Base-by-base conservation (phyloP, 352 stramenopile species). In the Pythium vanterpoolii region DNA sequence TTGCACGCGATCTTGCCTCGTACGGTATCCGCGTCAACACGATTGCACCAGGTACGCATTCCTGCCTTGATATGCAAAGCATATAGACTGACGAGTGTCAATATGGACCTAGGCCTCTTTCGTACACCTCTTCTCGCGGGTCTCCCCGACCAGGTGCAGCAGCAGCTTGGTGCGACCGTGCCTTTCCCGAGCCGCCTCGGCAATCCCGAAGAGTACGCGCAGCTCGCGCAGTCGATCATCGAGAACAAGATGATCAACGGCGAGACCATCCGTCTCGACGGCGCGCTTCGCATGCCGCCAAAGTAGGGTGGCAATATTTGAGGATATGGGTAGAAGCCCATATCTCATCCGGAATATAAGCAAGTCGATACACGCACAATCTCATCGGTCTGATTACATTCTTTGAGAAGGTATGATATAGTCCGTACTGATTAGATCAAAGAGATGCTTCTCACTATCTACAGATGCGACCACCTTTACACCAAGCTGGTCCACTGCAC, bases 201-300 rank as follows among this genome's bases (percentile, higher is more conserved):
- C 18, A 80, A 96, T 34, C 96, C 97, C 14, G 81, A 96, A 53
- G 96, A 99, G 71, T 99, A 96, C 74, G 96, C 94, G 11, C 82
- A 97, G 57, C 77, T 99, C 31, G 96, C 97, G 48, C 87, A 96
- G 53, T 68, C 79, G 23, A 99, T 99, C 68, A 89, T 99, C 55
- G 84, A 97, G 57, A 99, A 99, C 83, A 90, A 89, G 58, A 98
- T 99, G 91, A 76, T 99, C 42, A 99, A 99, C 69, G 97, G 97
- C 51, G 96, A 99, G 74, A 90, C 94, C 2, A 99, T 99, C 70
- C 89, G 97, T 38, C 79, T 99, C 24, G 97, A 99, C 72, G 97
- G 97, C 30, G 97, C 91, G 9, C 72, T 99, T 21, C 86, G 97
- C 50, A 99, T 99, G 96, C 87, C 84, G 19, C 87, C 87, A 30